These are phyloP conservation scores for Fusarium penzigii DNA, from an alignment of 2,329 filamentous ascomycete genomes.

Conservation along the genomic window DNA sequence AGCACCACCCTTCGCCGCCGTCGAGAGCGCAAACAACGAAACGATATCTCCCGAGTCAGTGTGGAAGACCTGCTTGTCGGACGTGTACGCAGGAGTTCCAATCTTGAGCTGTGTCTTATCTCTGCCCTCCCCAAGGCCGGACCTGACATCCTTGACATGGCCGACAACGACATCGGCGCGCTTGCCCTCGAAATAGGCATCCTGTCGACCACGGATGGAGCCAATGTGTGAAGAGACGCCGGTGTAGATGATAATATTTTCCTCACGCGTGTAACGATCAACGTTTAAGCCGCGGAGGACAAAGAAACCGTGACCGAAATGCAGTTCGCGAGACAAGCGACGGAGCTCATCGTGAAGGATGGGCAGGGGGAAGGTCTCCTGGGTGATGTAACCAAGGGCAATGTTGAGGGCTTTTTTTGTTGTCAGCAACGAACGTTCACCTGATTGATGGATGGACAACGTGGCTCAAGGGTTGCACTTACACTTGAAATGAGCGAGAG, in stretches of 20 bases:
- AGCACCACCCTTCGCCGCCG: conserved; percentile 52
- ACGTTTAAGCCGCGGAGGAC: conserved; percentile 60
- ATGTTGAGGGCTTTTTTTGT: not conserved
- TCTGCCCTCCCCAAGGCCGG: conserved; percentile 32
- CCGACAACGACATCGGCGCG: conserved; percentile 49
- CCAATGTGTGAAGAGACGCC: conserved; percentile 62
- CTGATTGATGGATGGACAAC: rapidly evolving
- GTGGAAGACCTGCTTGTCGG: conserved; percentile 63
- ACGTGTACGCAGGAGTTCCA: conserved; percentile 56
- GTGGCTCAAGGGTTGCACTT: rapidly evolving
- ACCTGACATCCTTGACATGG: conserved; percentile 58
- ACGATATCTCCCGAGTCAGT: conserved; percentile 61
- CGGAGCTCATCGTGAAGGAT: conserved; percentile 51
- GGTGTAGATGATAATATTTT: conserved; percentile 60
- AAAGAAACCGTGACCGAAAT: conserved; percentile 61
- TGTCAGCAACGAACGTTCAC: not conserved
- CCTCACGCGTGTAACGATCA: conserved; percentile 53
- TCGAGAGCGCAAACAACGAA: conserved; percentile 55
- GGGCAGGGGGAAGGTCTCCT: conserved; percentile 57
- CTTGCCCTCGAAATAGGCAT: conserved; percentile 45
- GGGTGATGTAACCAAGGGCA: conserved; percentile 35
- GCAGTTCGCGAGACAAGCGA: conserved; percentile 53
- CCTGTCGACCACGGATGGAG: conserved; percentile 52
- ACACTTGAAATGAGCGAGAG: conserved; percentile 15
- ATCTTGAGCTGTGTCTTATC: conserved; percentile 37